Conservation (phyloP, 768 basidiomycete species). For the Jaapia argillacea region DNA sequence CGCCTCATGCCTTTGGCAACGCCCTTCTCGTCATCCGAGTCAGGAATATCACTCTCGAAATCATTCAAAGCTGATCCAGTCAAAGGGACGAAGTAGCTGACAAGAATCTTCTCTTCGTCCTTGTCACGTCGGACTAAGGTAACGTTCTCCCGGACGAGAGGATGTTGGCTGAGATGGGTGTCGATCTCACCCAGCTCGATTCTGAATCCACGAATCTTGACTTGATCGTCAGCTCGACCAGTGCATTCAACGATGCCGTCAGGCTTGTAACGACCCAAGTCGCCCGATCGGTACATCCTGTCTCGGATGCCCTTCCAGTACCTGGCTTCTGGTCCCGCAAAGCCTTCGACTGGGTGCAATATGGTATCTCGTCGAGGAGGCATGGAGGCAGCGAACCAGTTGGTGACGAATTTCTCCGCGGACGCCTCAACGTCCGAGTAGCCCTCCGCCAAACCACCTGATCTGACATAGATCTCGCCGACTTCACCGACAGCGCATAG, state of each 20-base stretch:
- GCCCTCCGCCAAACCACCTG: conserved; percentile 91
- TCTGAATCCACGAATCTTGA: conserved; percentile 98
- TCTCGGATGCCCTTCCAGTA: conserved; percentile 96
- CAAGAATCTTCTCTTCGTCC: conserved; percentile 97
- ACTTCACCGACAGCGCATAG: conserved; percentile 94
- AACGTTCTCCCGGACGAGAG: conserved; percentile 93
- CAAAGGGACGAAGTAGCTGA: conserved; percentile 94
- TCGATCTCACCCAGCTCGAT: conserved; percentile 99
- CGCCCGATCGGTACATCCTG: conserved; percentile 95
- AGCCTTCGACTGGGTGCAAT: conserved; percentile 36
- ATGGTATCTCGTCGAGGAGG: conserved; percentile 63
- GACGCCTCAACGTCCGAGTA: conserved; percentile 82
- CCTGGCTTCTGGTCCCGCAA: conserved; percentile 61
- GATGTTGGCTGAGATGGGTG: conserved; percentile 88
- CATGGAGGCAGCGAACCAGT: conserved; percentile 69
- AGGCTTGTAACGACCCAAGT: conserved; percentile 89
- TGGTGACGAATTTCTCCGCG: conserved; percentile 83
- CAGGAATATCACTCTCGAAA: conserved; percentile 56
- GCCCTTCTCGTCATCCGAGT: conserved; percentile 42
- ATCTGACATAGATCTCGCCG: conserved; percentile 97
- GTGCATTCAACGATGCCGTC: conserved; percentile 94
- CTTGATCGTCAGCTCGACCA: conserved; percentile 95
- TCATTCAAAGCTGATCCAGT: conserved; percentile 56
- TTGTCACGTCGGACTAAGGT: conserved; percentile 95
- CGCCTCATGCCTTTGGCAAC: conserved; percentile 69